Evolutionary conservation across 1,284 basidiomycete genomes (phyloP).

Genomic region (Cryptococcus sp.): DNA sequence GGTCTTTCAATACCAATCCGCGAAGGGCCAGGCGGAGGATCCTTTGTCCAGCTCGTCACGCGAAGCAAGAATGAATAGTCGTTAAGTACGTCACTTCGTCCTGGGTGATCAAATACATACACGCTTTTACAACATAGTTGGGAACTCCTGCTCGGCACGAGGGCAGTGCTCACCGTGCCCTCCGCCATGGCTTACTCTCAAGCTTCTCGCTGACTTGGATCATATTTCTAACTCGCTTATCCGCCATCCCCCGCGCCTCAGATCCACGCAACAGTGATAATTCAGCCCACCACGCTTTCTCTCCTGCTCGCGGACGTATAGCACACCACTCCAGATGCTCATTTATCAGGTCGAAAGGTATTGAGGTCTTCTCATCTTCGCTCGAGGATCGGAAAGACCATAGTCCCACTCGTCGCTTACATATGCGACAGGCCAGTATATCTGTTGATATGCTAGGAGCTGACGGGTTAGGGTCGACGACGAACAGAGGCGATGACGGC

Average conservation of each 20-base stretch:
- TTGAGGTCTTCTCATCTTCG: conserved; percentile 1
- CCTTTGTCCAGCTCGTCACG: too few relatives aligned
- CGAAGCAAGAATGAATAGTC: too few relatives aligned
- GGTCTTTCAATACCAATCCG: too few relatives aligned
- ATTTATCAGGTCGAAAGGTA: conserved; percentile 26
- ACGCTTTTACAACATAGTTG: too few relatives aligned
- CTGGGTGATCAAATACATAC: too few relatives aligned
- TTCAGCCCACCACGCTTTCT: conserved; percentile 28
- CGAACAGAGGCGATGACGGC: not conserved
- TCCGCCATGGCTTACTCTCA: conserved; percentile 32
- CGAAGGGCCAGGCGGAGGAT: too few relatives aligned
- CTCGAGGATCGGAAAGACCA: conserved; percentile 30
- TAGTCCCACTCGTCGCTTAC: conserved; percentile 39
- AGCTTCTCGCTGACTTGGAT: conserved; percentile 27
- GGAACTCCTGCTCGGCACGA: too few relatives aligned
- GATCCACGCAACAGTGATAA: not conserved
- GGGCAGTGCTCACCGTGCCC: not conserved
- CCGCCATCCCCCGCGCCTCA: not conserved
- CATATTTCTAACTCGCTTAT: conserved; percentile 11
- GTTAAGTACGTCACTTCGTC: too few relatives aligned
- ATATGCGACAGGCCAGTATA: conserved; percentile 39
- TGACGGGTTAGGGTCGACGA: conserved; percentile 13
- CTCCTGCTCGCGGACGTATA: conserved; percentile 11
- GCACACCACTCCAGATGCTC: conserved; percentile 47
- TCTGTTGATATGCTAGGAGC: conserved; percentile 22